Percentiles rank a stretch among this genome's conserved stretches.
phyloP scores from a whole-genome alignment of 2,329 filamentous ascomycete species.

The Microthyrium microscopicum region DNA sequence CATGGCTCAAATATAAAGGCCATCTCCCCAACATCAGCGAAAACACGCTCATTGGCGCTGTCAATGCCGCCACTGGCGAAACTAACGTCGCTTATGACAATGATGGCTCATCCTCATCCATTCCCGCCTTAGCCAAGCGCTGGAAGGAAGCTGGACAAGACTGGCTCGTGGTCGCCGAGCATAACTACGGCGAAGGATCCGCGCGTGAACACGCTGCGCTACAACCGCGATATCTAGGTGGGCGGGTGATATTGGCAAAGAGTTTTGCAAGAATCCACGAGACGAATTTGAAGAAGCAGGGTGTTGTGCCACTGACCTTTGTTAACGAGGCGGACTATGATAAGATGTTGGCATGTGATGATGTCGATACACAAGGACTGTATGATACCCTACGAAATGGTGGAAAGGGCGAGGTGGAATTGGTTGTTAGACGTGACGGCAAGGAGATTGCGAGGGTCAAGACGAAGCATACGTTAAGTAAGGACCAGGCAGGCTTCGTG shows the following conservation, averaged over 20 bases:
- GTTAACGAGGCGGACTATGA: conserved; percentile 80
- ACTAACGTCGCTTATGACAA: conserved; percentile 85
- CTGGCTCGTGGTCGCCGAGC: conserved; percentile 93
- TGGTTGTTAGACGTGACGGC: conserved; percentile 33
- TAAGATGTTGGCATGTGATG: conserved; percentile 63
- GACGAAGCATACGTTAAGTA: conserved; percentile 75
- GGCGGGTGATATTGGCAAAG: conserved; percentile 68
- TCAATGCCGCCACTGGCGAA: conserved; percentile 82
- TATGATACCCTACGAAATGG: conserved; percentile 63
- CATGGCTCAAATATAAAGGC: conserved; percentile 98
- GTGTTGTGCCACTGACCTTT: conserved; percentile 86
- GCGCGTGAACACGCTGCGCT: conserved; percentile 80
- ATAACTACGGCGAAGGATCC: conserved; percentile 90
- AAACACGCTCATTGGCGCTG: conserved; percentile 91
- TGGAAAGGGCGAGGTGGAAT: conserved; percentile 58
- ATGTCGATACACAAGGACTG: conserved; percentile 66
- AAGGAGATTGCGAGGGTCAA: conserved; percentile 53
- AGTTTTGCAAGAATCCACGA: conserved; percentile 86
- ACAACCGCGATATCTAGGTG: conserved; percentile 80
- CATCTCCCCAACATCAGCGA: conserved; percentile 95
- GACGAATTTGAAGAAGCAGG: conserved; percentile 95
- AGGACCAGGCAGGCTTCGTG: conserved; percentile 84
- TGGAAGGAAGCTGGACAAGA: conserved; percentile 63
- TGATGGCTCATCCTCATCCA: conserved; percentile 56
- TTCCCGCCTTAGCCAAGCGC: conserved; percentile 69